Evolutionary conservation across 2,329 filamentous ascomycete genomes (phyloP), one percentile per base, ranked within the genome.

Genomic region (Sporothrix phasma): DNA sequence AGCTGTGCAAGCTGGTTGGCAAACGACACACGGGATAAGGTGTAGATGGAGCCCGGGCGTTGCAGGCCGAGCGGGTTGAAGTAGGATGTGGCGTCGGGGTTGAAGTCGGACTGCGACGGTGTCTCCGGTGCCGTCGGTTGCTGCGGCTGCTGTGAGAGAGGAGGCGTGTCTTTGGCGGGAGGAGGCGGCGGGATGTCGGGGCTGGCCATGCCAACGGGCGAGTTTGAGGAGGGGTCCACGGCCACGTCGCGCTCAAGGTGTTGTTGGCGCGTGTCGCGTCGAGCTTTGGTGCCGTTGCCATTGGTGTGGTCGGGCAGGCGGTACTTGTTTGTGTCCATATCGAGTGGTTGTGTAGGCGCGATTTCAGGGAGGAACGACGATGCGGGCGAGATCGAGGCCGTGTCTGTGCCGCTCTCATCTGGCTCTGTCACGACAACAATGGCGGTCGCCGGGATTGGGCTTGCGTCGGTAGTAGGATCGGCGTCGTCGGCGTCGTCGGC

Each of bases 1-100:
- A 99, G 81, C 74, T 97, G 92, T 56, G 90, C 90, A 62, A 97
- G 84, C 75, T 97, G 94, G 71, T 90, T 95, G 67, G 91, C 90
- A 74, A 99, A 96, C 6, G 93, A 97, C 39, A 88, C 89, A 51
- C 93, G 86, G 2, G 92, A 96, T 65, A 99, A 83, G 1, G 94
- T 96, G 76, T 96, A 97, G 69, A 97, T 92, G 41, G 93, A 97
- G 47, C 89, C 89, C 3, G 92, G 82, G 13, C 92, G 84, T 65
- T 84, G 84, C 53, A 86, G 78, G 24, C 84, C 84, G 49, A 85
- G 80, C 4, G 85, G 84, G 43, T 87, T 85, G 73, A 90, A 90
- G 73, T 89, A 89, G 43, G 82, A 79, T 45, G 80, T 77, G 37
- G 82, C 76, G 63, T 83, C 81, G 49, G 80, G 76, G 17, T 78